Conservation (phyloP, 306 rosid genomes). For the Arachis stenosperma region DNA sequence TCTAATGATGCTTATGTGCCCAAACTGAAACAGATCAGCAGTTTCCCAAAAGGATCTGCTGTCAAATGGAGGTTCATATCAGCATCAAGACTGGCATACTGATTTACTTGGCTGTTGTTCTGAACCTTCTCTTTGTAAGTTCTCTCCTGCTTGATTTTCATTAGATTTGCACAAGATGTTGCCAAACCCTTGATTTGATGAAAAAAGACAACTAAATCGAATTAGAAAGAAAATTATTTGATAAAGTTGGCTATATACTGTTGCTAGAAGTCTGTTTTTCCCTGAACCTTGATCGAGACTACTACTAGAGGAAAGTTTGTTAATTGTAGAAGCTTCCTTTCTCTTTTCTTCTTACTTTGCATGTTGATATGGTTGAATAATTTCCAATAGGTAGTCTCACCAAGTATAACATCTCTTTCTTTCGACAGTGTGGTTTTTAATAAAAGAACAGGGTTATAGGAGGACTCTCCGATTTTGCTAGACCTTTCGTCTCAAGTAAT, state of each 20-base stretch:
- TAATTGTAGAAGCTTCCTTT: constrained; percentile 19
- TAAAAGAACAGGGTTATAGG: neutral
- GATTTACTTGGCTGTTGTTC: constrained; percentile 98
- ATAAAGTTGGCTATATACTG: constrained; percentile 21
- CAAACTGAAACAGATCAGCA: constrained; percentile 56
- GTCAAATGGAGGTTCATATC: constrained; percentile 67
- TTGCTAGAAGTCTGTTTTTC: constrained; percentile 7
- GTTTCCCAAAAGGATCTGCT: constrained; percentile 67
- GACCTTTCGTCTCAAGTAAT: constrained; percentile 30
- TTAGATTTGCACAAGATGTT: constrained; percentile 24
- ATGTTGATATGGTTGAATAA: constrained; percentile 31
- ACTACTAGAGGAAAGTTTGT: neutral
- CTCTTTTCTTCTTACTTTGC: constrained; percentile 24
- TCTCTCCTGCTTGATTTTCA: constrained; percentile 36
- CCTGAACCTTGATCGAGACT: constrained; percentile 25
- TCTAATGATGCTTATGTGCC: constrained; percentile 24
- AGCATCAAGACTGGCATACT: constrained; percentile 80
- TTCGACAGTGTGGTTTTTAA: neutral
- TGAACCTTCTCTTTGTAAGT: constrained; percentile 88
- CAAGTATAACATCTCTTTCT: constrained; percentile 5
- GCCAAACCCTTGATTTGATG: constrained; percentile 18
- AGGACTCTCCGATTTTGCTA: constrained; percentile 20
- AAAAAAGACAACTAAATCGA: neutral
- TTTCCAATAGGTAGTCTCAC: constrained; percentile 32
- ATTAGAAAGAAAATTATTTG: constrained; percentile 23